These are phyloP conservation scores for Vanrija sp. DNA, from an alignment of 1,284 basidiomycete species.

Conservation along the genomic window DNA sequence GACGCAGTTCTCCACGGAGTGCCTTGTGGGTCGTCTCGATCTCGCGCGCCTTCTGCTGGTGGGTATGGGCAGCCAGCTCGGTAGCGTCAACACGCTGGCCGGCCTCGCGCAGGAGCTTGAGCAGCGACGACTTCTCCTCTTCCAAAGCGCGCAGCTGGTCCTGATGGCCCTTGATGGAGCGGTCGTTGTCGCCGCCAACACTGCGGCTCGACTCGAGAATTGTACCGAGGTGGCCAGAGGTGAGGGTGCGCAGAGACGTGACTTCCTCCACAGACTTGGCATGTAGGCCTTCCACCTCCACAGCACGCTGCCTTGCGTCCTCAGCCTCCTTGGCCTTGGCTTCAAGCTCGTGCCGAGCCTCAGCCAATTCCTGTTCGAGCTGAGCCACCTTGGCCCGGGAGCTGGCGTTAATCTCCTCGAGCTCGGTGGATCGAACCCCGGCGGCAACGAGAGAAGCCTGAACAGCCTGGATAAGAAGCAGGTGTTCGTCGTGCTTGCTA, in stretches of 20 bases:
- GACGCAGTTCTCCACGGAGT: constrained; percentile 72
- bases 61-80: constrained; percentile 66
- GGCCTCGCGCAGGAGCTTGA: constrained; percentile 72
- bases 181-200: constrained; percentile 72
- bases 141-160: constrained; percentile 79
- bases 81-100: constrained; percentile 65
- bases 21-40: constrained; percentile 66
- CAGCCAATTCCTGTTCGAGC: constrained; percentile 69
- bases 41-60: constrained; percentile 63
- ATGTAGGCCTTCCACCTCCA: constrained; percentile 79
- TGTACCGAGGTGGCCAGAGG: constrained; percentile 76
- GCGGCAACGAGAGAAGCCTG: constrained; percentile 72
- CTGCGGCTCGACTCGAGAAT: constrained; percentile 78
- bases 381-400: constrained; percentile 63
- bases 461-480: constrained; percentile 80
- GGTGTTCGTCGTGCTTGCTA: constrained; percentile 71
- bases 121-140: constrained; percentile 66
- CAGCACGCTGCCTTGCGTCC: constrained; percentile 59
- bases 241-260: constrained; percentile 74
- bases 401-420: constrained; percentile 69
- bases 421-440: constrained; percentile 62
- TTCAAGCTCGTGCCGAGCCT: constrained; percentile 74
- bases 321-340: constrained; percentile 67
- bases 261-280: constrained; percentile 85
- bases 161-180: constrained; percentile 64